Base-by-base conservation (phyloP, 2,329 filamentous ascomycete genomes). In the Colletotrichum sp. region DNA sequence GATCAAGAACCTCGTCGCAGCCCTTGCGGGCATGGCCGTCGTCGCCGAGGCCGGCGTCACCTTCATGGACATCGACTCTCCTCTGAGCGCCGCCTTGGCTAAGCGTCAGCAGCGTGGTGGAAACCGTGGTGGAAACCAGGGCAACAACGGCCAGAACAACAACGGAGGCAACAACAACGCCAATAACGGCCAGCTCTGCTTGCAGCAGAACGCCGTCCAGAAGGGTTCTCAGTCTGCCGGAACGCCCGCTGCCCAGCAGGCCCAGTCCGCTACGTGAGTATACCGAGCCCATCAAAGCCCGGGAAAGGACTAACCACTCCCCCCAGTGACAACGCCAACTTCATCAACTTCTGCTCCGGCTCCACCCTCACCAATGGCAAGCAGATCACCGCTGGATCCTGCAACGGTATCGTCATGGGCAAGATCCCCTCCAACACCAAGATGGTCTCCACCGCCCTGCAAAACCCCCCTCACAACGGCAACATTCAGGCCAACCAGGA, bases 351-450 rank as follows among this genome's bases (percentile, higher is more conserved):
- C 82, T 92, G 91, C 80, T 75, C 82, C 6, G 89, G 88, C 61
- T 79, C 88, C 81, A 88, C 85, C 0, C 81, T 92, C 64, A 93
- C 92, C 77, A 91, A 94, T 79, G 92, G 92, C 79, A 83, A 88
- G 32, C 92, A 93, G 81, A 85, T 89, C 67, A 85, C 85, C 74
- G 82, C 78, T 6, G 92, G 92, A 24, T 93, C 92, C 43, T 94
- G 92, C 84, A 94, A 93, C 81, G 90, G 90, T 81, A 88, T 92
- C 32, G 89, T 85, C 62, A 92, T 92, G 90, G 91, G 91, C 74
- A 87, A 91, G 72, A 92, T 93, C 61, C 91, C 91, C 6, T 80
- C 87, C n/a, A 82, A 83, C 60, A 81, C 82, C 78, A 88, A 88
- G 66, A 92, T 93, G 91, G 88, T 92, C 66, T 91, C 91, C 4